These are phyloP conservation scores for Ammopiptanthus mongolicus DNA, from an alignment of 306 rosid species.

Conservation along the genomic window DNA sequence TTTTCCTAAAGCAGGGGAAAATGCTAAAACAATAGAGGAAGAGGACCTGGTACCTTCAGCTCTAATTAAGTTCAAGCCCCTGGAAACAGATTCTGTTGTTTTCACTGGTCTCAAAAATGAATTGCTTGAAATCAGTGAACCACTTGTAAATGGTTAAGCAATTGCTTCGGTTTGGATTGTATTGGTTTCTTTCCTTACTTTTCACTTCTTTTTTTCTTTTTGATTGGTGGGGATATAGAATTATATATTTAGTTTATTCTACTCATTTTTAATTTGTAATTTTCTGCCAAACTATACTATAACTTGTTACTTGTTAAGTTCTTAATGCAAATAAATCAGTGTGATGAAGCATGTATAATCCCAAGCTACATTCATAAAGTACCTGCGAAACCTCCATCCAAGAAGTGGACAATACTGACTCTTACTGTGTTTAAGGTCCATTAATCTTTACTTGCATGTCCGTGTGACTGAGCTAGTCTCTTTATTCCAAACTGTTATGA, in stretches of 20 bases:
- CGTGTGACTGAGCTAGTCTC: not conserved
- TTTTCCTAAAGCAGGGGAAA: conserved; percentile 52
- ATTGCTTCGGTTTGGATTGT: conserved; percentile 26
- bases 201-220: not conserved
- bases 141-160: conserved; percentile 51
- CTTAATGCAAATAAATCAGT: not conserved
- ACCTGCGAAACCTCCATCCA: not conserved
- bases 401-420: not conserved
- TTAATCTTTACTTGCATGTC: not conserved
- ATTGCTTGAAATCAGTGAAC: conserved; percentile 82
- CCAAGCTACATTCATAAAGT: not conserved
- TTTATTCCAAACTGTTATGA: no score
- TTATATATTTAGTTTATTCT: conserved; percentile 1
- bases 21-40: conserved; percentile 56
- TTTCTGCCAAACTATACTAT: not conserved
- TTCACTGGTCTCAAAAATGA: conserved; percentile 82
- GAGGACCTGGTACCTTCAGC: conserved; percentile 91
- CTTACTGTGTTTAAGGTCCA: not conserved
- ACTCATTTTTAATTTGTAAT: conserved; percentile 2
- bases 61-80: conserved; percentile 82
- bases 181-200: not conserved
- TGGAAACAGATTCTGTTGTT: conserved; percentile 80
- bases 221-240: conserved; percentile 15
- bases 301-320: not conserved
- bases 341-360: not conserved